Conservation (phyloP, 148 eudicot genomes). For the Fagopyrum homotropicum region DNA sequence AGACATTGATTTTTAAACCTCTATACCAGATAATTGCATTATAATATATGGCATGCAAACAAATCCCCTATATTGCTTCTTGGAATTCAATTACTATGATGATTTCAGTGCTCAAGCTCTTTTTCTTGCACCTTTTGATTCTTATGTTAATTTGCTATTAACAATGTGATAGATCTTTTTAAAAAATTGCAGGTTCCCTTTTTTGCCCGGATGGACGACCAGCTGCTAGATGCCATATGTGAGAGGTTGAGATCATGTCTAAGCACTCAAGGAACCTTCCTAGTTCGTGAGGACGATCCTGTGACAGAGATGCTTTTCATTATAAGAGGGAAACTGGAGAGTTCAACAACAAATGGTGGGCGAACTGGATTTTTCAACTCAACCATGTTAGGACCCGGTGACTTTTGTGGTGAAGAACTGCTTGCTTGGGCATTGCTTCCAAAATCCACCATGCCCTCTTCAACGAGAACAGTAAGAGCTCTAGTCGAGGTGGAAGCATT, state of each 20-base stretch:
- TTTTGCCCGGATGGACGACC: conserved; percentile 81
- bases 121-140: neutral
- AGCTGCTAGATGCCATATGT: conserved; percentile 79
- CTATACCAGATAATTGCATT: too few relatives aligned
- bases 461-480: conserved; percentile 59
- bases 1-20: too few relatives aligned
- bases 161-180: neutral
- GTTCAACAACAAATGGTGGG: conserved; percentile 68
- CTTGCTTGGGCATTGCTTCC: conserved; percentile 69
- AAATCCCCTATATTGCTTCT: neutral
- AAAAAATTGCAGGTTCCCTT: conserved; percentile 59
- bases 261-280: conserved; percentile 52
- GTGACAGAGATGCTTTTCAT: conserved; percentile 64
- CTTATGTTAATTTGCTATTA: neutral
- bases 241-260: conserved; percentile 73
- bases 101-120: neutral
- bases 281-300: conserved; percentile 72
- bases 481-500: conserved; percentile 60
- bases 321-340: conserved; percentile 52
- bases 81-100: neutral
- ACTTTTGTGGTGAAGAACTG: conserved; percentile 65
- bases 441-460: conserved; percentile 40
- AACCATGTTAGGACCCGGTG: conserved; percentile 50
- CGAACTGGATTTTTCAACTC: conserved; percentile 65
- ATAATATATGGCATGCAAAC: too few relatives aligned